Percentiles rank a stretch among this genome's conserved stretches.
Conservation (phyloP, 768 basidiomycete species). For the Xerocomus brunneocitrinus region DNA sequence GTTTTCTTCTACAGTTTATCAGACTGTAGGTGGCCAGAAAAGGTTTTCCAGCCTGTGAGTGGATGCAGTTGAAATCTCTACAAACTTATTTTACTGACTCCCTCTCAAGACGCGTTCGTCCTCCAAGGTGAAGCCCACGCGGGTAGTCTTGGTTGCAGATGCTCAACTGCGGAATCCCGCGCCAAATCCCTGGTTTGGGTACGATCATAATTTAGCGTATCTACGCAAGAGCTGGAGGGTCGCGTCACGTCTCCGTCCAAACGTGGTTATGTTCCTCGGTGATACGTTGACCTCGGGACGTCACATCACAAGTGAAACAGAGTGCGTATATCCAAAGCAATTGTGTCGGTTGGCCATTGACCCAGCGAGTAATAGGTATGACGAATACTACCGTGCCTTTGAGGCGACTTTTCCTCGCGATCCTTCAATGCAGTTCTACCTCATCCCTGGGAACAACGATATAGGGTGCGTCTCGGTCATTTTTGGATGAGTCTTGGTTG, state of each 20-base stretch:
- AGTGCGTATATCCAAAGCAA: slow-evolving; percentile 42
- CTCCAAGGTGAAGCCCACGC: slow-evolving; percentile 35
- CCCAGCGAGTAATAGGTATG: slow-evolving; percentile 45
- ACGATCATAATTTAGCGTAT: slow-evolving; percentile 49
- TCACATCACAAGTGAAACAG: slow-evolving; percentile 42
- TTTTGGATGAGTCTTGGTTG: not conserved
- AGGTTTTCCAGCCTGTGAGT: slow-evolving; percentile 27
- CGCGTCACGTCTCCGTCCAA: slow-evolving; percentile 49
- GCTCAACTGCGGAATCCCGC: slow-evolving; percentile 48
- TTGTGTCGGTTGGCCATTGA: slow-evolving; percentile 1
- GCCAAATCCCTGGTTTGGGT: slow-evolving; percentile 38
- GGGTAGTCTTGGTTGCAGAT: slow-evolving; percentile 67
- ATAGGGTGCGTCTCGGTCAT: slow-evolving; percentile 47
- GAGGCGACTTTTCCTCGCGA: slow-evolving; percentile 52
- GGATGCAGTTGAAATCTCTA: not conserved
- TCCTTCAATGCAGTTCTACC: slow-evolving; percentile 41
- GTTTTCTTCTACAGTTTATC: slow-evolving; percentile 55
- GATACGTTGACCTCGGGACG: slow-evolving; percentile 71
- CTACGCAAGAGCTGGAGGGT: slow-evolving; percentile 70
- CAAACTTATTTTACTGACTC: slow-evolving; percentile 2
- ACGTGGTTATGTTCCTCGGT: slow-evolving; percentile 70
- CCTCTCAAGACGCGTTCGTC: slow-evolving; percentile 11
- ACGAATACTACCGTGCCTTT: slow-evolving; percentile 55
- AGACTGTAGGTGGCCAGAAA: slow-evolving; percentile 56
- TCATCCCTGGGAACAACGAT: slow-evolving; percentile 80